Conservation (phyloP, 2,329 filamentous ascomycete genomes). For the Colletotrichum falcatum region DNA sequence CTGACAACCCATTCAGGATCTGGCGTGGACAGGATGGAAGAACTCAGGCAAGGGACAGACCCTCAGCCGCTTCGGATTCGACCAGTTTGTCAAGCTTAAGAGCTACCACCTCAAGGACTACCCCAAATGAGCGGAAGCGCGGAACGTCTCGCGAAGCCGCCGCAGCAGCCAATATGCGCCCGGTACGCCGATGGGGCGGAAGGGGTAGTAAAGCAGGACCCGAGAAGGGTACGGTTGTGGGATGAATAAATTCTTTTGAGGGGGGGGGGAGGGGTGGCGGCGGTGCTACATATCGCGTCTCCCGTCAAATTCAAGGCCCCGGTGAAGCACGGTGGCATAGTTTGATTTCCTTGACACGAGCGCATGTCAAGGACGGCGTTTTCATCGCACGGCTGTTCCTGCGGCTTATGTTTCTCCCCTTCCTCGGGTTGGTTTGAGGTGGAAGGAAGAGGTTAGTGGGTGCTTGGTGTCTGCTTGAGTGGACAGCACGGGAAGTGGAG, state of each 20-base stretch:
- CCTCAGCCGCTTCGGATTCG: conserved; percentile 89
- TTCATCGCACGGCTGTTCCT: not conserved
- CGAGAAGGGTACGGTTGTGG: not conserved
- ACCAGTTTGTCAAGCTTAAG: conserved; percentile 96
- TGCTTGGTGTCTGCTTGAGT: not conserved
- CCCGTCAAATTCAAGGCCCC: not conserved
- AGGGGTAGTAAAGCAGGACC: not conserved
- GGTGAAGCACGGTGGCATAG: not conserved
- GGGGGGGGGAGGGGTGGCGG: not conserved
- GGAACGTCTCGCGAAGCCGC: conserved; percentile 6
- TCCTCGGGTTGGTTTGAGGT: not conserved
- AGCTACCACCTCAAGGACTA: conserved; percentile 93
- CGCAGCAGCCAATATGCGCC: not conserved
- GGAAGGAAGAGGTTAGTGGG: not conserved
- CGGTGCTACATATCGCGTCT: not conserved
- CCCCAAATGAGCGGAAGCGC: conserved; percentile 62
- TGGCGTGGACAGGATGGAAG: conserved; percentile 99
- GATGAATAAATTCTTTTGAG: not conserved
- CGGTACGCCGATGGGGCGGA: not conserved
- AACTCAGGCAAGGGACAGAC: conserved; percentile 94
- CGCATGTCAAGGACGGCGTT: not conserved
- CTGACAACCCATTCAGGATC: conserved; percentile 67
- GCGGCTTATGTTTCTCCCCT: not conserved
- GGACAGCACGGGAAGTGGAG: not conserved
- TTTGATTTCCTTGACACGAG: conserved; percentile 8